These are phyloP conservation scores for Ustilago tritici DNA, from an alignment of 1,284 basidiomycete species.

Conservation along the genomic window DNA sequence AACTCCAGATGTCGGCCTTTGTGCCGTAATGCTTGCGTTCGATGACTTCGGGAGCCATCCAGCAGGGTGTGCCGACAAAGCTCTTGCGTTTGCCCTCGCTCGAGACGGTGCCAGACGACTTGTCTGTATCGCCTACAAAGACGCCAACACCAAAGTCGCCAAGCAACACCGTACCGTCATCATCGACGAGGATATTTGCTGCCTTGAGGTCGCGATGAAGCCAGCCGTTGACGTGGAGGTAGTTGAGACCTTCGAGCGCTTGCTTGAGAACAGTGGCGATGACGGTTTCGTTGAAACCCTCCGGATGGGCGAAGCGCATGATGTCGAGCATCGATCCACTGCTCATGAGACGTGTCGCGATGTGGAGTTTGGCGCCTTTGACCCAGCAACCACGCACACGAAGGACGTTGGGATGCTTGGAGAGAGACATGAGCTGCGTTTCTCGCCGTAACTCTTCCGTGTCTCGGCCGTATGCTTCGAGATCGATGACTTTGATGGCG, in stretches of 20 bases:
- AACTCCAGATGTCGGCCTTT: slow-evolving; percentile 88
- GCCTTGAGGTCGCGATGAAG: slow-evolving; percentile 87
- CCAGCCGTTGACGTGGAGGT: slow-evolving; percentile 87
- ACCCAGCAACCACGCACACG: slow-evolving; percentile 90
- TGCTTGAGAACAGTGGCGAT: slow-evolving; percentile 84
- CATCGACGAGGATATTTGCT: slow-evolving; percentile 79
- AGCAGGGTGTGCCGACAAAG: slow-evolving; percentile 91
- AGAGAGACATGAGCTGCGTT: slow-evolving; percentile 89
- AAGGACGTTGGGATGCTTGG: slow-evolving; percentile 91
- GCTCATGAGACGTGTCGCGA: slow-evolving; percentile 89
- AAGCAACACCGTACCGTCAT: slow-evolving; percentile 82
- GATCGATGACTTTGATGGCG: slow-evolving; percentile 87
- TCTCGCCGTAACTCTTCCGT: slow-evolving; percentile 77
- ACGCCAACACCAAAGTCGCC: slow-evolving; percentile 90
- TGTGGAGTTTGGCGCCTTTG: slow-evolving; percentile 82
- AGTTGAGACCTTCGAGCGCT: slow-evolving; percentile 85
- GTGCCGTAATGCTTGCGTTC: slow-evolving; percentile 83
- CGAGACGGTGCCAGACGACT: slow-evolving; percentile 27
- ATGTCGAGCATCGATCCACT: slow-evolving; percentile 86
- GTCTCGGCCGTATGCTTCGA: slow-evolving; percentile 75
- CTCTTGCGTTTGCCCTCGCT: slow-evolving; percentile 77
- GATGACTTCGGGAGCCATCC: slow-evolving; percentile 93
- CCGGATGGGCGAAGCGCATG: slow-evolving; percentile 84
- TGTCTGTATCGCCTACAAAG: slow-evolving; percentile 75
- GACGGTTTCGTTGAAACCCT: slow-evolving; percentile 87